Evolutionary conservation across 75 land plant species (phyloP).

Genomic region (Selaginella tamariscina): DNA sequence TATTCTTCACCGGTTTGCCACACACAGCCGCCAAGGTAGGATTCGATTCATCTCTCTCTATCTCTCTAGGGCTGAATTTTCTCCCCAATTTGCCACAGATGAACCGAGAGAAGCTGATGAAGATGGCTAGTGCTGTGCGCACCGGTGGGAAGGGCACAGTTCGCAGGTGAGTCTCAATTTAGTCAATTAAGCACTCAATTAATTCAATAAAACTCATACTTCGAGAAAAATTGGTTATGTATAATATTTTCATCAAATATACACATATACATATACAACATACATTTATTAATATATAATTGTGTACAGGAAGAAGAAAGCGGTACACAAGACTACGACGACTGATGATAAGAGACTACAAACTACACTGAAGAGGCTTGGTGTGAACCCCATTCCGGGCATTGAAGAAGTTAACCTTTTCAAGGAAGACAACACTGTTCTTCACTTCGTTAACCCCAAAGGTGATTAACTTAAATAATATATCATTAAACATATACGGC

Average conservation of each 20-base stretch:
- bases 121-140: conserved; percentile 82
- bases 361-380: conserved; percentile 66
- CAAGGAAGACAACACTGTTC: conserved; percentile 76
- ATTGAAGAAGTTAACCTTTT: conserved; percentile 86
- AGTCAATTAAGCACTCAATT: too few species aligned
- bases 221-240: too few species aligned
- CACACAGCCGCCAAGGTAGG: neutral
- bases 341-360: conserved; percentile 83
- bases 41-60: neutral
- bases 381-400: conserved; percentile 68
- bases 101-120: conserved; percentile 64
- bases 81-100: conserved; percentile 30
- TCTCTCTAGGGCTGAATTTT: neutral
- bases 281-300: neutral
- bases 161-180: conserved; percentile 38
- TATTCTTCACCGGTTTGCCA: conserved; percentile 3
- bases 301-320: conserved; percentile 67
- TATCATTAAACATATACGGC: too few species aligned
- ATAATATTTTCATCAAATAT: too few species aligned
- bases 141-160: conserved; percentile 73
- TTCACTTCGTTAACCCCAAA: conserved; percentile 66
- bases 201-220: too few species aligned
- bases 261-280: too few species aligned
- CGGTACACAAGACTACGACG: conserved; percentile 79
- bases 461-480: conserved; percentile 25